Evolutionary conservation across 2,329 filamentous ascomycete genomes (phyloP).

Genomic region (Colletotrichum spinosum): DNA sequence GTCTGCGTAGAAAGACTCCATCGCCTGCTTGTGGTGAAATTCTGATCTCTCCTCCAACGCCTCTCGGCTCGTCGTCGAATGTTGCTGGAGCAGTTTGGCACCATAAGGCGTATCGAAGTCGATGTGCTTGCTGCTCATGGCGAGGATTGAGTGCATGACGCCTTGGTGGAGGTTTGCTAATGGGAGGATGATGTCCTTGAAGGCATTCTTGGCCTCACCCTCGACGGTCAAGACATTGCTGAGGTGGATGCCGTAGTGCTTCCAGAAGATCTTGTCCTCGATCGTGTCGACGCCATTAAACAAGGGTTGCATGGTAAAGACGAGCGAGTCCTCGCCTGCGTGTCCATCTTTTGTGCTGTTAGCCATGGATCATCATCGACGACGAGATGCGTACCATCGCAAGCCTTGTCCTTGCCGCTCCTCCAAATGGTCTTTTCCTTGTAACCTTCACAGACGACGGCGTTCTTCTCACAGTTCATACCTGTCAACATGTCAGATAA

Average conservation of each 20-base stretch:
- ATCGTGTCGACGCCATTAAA: slow-evolving; percentile 85
- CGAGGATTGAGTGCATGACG: slow-evolving; percentile 91
- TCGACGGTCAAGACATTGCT: slow-evolving; percentile 86
- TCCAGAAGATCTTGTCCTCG: slow-evolving; percentile 83
- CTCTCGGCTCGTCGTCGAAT: slow-evolving; percentile 58
- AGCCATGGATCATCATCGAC: neutral
- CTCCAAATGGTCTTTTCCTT: slow-evolving; percentile 89
- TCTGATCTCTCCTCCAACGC: slow-evolving; percentile 63
- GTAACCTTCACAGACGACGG: slow-evolving; percentile 91
- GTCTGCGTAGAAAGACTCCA: slow-evolving; percentile 63
- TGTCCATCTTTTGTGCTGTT: slow-evolving; percentile 17
- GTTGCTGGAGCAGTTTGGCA: slow-evolving; percentile 61
- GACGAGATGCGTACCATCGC: slow-evolving; percentile 66
- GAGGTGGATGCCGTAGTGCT: slow-evolving; percentile 84
- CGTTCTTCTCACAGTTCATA: slow-evolving; percentile 93
- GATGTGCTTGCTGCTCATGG: slow-evolving; percentile 83
- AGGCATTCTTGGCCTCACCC: slow-evolving; percentile 84
- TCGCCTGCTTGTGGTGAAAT: slow-evolving; percentile 67
- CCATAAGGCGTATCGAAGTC: slow-evolving; percentile 70
- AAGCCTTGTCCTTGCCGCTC: slow-evolving; percentile 81
- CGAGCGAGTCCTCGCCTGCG: slow-evolving; percentile 36
- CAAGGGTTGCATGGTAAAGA: slow-evolving; percentile 71
- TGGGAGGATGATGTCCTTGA: slow-evolving; percentile 84
- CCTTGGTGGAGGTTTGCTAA: slow-evolving; percentile 84
- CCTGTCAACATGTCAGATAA: slow-evolving; percentile 58